These are phyloP conservation scores for Vanilla planifolia DNA, from an alignment of 106 monocot species.

Conservation along the genomic window DNA sequence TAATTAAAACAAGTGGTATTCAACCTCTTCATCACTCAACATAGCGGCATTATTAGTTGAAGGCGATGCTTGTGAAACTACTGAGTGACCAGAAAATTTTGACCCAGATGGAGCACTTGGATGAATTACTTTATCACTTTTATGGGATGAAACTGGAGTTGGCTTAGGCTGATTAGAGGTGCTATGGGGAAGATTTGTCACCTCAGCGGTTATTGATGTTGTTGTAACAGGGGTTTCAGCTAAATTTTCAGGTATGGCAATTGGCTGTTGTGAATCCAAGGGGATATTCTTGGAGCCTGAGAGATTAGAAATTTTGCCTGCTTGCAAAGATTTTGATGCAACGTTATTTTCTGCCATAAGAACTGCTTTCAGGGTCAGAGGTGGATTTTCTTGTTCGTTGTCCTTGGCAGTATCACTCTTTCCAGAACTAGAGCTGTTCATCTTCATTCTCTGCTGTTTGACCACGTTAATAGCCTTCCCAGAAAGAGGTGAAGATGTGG, in stretches of 20 bases:
- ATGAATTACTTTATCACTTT: slow-evolving; percentile 56
- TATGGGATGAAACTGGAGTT: slow-evolving; percentile 31
- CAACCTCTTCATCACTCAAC: slow-evolving; percentile 93
- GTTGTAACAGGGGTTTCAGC: slow-evolving; percentile 9
- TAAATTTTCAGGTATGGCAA: slow-evolving; percentile 26
- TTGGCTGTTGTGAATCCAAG: slow-evolving; percentile 18
- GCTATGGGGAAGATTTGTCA: slow-evolving; percentile 16
- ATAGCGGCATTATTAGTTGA: slow-evolving; percentile 30
- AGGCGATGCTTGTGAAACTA: slow-evolving; percentile 17
- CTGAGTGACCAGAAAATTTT: slow-evolving; percentile 30
- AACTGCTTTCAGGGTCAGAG: slow-evolving; percentile 18
- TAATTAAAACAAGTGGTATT: background rate
- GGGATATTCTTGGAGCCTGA: slow-evolving; percentile 29
- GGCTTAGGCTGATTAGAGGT: slow-evolving; percentile 31
- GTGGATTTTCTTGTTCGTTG: slow-evolving; percentile 13
- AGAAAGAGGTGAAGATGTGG: slow-evolving; percentile 15
- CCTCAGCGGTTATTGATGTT: slow-evolving; percentile 11
- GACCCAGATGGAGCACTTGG: slow-evolving; percentile 26
- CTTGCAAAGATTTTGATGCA: slow-evolving; percentile 33
- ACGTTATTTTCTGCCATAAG: slow-evolving; percentile 14
- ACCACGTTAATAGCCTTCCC: slow-evolving; percentile 15
- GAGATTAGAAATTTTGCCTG: slow-evolving; percentile 20
- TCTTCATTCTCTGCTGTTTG: slow-evolving; percentile 31
- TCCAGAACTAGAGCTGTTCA: background rate
- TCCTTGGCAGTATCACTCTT: slow-evolving; percentile 12